These are phyloP conservation scores for Sporothrix dimorphospora DNA, from an alignment of 2,329 filamentous ascomycete species.

Conservation along the genomic window DNA sequence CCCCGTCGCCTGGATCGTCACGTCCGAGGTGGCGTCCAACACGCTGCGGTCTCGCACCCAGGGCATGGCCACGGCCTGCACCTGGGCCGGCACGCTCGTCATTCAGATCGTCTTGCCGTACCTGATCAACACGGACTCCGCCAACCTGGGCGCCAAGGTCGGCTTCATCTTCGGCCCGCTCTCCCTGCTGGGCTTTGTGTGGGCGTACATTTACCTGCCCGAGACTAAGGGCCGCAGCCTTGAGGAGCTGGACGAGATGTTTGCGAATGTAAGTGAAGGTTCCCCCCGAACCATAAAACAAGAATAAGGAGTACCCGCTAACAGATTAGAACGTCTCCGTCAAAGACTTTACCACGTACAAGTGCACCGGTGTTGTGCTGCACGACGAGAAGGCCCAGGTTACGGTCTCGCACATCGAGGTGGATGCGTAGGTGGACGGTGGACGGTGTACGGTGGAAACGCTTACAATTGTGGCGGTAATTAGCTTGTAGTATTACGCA, in stretches of 20 bases:
- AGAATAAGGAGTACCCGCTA: background rate
- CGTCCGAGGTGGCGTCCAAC: slow-evolving; percentile 20
- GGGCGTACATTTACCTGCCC: slow-evolving; percentile 50
- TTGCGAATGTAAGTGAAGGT: slow-evolving; percentile 34
- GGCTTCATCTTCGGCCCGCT: slow-evolving; percentile 44
- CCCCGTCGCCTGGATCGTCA: slow-evolving; percentile 11
- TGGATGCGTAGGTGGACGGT: background rate
- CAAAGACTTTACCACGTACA: background rate
- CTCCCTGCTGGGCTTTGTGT: slow-evolving; percentile 38
- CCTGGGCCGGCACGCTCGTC: background rate
- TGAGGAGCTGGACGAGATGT: slow-evolving; percentile 54
- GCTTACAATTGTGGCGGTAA: no score
- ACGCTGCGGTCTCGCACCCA: slow-evolving; percentile 6
- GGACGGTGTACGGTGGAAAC: no score
- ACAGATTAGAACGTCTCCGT: background rate
- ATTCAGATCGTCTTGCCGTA: slow-evolving; percentile 31
- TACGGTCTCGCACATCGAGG: background rate
- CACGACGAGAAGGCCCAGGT: slow-evolving; percentile 6
- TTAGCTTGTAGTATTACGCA: background rate
- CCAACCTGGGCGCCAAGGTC: slow-evolving; percentile 44
- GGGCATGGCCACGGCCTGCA: slow-evolving; percentile 7
- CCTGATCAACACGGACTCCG: slow-evolving; percentile 31
- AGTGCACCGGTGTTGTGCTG: background rate
- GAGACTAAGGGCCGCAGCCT: slow-evolving; percentile 51
- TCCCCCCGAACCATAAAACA: no score